A percentile compares a stretch with the other conserved stretches of the same genome.
Conservation (phyloP, 2,329 filamentous ascomycete genomes). For the Aureobasidium subglaciale region DNA sequence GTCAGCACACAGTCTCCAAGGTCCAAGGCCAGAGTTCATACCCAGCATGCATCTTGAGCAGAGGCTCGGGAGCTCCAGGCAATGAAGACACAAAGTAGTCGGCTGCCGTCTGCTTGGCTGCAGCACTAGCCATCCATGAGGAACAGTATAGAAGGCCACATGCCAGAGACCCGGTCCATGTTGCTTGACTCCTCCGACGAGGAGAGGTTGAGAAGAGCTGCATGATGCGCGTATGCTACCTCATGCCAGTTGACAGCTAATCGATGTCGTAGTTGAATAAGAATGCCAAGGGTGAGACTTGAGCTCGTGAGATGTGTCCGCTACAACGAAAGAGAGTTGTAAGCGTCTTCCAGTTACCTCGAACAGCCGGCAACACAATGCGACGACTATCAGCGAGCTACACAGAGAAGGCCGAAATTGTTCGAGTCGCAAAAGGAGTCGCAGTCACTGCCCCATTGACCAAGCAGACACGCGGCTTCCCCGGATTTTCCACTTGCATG, state of each 20-base stretch:
- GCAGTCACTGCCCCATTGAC: background rate
- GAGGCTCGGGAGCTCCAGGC: constrained; percentile 72
- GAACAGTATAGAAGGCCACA: constrained; percentile 14
- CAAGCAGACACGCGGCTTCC: constrained; percentile 13
- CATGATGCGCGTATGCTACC: constrained; percentile 5
- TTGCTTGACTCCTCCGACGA: background rate
- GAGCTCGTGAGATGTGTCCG: background rate
- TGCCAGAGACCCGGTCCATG: constrained; percentile 6
- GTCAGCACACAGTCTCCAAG: constrained; percentile 10
- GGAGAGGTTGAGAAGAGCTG: background rate
- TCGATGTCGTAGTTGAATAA: background rate
- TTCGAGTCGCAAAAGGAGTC: background rate
- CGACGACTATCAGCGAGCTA: background rate
- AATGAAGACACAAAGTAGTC: constrained; percentile 87
- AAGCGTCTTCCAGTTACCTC: no score
- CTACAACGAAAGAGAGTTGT: background rate
- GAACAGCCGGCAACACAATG: background rate
- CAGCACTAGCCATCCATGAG: constrained; percentile 12
- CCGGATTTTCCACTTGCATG: constrained; percentile 1
- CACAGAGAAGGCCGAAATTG: background rate
- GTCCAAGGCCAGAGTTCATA: constrained; percentile 41
- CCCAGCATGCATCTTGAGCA: constrained; percentile 98
- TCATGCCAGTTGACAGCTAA: constrained; percentile 2
- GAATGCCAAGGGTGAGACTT: background rate
- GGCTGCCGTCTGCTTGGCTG: constrained; percentile 55